Conservation (phyloP, 352 stramenopile genomes). For the Pythium oligandrum region DNA sequence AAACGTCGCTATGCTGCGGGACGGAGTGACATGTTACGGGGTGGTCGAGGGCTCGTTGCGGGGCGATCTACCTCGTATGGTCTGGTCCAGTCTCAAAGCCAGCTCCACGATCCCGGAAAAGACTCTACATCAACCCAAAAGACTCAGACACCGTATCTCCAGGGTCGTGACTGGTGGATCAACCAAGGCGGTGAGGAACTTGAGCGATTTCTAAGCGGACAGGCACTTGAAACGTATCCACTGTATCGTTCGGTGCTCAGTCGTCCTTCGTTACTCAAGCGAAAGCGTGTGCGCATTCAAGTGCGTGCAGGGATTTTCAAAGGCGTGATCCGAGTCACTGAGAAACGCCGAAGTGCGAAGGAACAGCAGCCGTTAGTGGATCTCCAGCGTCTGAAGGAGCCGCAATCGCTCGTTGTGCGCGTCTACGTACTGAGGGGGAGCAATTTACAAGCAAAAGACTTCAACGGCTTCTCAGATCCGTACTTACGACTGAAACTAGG, state of each 20-base stretch:
- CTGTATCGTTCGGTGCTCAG: slow-evolving; percentile 59
- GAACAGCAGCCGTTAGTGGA: slow-evolving; percentile 31
- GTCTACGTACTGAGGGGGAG: slow-evolving; percentile 70
- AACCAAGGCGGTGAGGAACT: slow-evolving; percentile 65
- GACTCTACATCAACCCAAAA: no score
- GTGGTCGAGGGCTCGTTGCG: background rate
- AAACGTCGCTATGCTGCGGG: slow-evolving; percentile 50
- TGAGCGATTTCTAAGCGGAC: slow-evolving; percentile 62
- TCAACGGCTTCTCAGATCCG: slow-evolving; percentile 75
- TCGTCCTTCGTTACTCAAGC: slow-evolving; percentile 44
- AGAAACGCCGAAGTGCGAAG: slow-evolving; percentile 20
- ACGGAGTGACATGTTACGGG: slow-evolving; percentile 33
- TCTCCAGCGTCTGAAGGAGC: slow-evolving; percentile 40
- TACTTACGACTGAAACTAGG: slow-evolving; percentile 75
- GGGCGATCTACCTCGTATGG: no score
- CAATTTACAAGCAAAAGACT: slow-evolving; percentile 77
- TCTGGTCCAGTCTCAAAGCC: no score
- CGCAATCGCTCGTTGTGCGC: slow-evolving; percentile 52
- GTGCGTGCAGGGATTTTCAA: slow-evolving; percentile 78
- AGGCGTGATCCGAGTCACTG: slow-evolving; percentile 57
- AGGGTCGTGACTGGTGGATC: slow-evolving; percentile 76
- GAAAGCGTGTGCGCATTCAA: slow-evolving; percentile 47
- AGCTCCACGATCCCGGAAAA: no score
- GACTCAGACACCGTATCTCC: slow-evolving; percentile 32
- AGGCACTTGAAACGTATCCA: slow-evolving; percentile 73